phyloP scores from a whole-genome alignment of 2,329 filamentous ascomycete species.

The Aspergillus quadricinctus region DNA sequence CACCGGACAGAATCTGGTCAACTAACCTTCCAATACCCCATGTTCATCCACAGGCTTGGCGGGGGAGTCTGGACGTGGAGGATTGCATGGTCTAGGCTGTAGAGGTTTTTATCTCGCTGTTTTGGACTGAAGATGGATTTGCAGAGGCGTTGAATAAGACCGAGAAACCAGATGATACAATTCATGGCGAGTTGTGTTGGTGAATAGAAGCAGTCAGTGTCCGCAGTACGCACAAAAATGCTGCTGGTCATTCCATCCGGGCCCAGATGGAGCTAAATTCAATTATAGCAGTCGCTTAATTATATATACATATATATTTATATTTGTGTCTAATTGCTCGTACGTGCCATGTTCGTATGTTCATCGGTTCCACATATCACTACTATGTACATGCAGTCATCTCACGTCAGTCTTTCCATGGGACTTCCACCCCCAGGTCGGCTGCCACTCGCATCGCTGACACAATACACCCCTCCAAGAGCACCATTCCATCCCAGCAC shows the following conservation, averaged over 20 bases:
- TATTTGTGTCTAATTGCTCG: too few species aligned
- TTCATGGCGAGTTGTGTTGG: slow-evolving; percentile 1
- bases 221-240: too few species aligned
- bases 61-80: too few species aligned
- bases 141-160: neutral
- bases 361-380: neutral
- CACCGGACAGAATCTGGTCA: too few species aligned
- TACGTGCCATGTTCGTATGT: neutral
- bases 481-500: slow-evolving; percentile 63
- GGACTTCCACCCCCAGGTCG: slow-evolving; percentile 48
- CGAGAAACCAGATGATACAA: neutral
- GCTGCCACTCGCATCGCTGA: slow-evolving; percentile 55
- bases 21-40: too few species aligned
- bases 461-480: slow-evolving; percentile 58
- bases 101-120: slow-evolving; percentile 24
- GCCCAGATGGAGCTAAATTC: too few species aligned
- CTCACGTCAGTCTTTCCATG: slow-evolving; percentile 20
- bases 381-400: neutral
- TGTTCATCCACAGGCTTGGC: too few species aligned
- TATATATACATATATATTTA: neutral
- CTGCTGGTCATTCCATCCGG: too few species aligned
- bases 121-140: neutral
- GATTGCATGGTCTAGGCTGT: too few species aligned
- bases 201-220: neutral
- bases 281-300: neutral